Evolutionary conservation across 129 eudicot species (phyloP), one percentile per base, ranked within the genome.

Genomic region (Pulicaria dysenterica): DNA sequence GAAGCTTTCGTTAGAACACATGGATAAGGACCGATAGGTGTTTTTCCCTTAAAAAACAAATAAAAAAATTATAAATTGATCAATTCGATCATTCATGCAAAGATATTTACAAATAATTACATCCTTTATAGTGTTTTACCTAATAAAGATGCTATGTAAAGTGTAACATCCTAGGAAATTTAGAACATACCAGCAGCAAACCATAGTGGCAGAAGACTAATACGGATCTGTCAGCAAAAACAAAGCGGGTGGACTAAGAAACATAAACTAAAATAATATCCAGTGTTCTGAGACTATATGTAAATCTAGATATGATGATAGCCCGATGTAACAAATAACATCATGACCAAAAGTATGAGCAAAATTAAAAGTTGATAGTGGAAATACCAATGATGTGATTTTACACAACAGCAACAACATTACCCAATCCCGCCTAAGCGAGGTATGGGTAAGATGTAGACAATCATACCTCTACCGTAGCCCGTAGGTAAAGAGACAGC

Each of bases 161-260:
- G 31, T 24, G 31, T 24, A 24, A n/a, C 8, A 31, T 62, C 54
- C 1, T 40, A 19, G 42, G 31, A 71, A 8, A 8, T 62, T 58
- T 45, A 61, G 48, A 64, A 67, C 85, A 67, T 87, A 93, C 98
- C 98, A 79, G 83, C 78, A 45, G 72, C 73, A 78, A 84, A 94
- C 87, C 93, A 82, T 75, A 88, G 75, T 0, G 98, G 96, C 77
- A 94, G 85, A 45, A 94, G 92, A 76, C 62, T 56, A 45, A 80
- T 34, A 63, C 91, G 96, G 13, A 87, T 85, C 93, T 93, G 95
- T 67, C 73, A 68, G 24, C 45, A 40, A 39, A 64, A 55, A 57
- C 24, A 59, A 57, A 19, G 57, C 51, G 9, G 51, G 57, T 16
- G 41, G 67, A 37, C 75, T 7, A 69, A 34, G 24, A 59, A 63